Evolutionary conservation across 2,329 filamentous ascomycete species (phyloP).

Genomic region (Aspergillus texensis): DNA sequence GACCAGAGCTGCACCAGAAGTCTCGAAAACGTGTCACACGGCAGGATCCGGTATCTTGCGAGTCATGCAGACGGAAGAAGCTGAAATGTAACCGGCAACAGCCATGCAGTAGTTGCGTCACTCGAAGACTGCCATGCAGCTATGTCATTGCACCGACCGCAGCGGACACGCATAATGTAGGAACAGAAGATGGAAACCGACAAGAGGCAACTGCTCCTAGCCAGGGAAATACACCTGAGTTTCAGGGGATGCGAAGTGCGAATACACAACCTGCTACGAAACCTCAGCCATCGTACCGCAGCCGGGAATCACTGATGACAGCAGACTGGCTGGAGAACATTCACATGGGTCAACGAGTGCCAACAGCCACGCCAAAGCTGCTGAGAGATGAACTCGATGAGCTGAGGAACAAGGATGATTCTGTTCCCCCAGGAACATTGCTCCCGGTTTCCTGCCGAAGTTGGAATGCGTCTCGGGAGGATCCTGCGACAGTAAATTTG

Average conservation of each 20-base stretch:
- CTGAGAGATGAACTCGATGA: slow-evolving; percentile 21
- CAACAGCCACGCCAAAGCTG: slow-evolving; percentile 23
- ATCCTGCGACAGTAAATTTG: slow-evolving; percentile 25
- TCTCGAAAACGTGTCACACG: slow-evolving; percentile 25
- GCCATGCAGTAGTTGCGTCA: slow-evolving; percentile 53
- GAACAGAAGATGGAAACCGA: background rate
- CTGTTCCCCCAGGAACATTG: background rate
- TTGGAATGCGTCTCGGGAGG: slow-evolving; percentile 19
- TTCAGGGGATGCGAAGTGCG: background rate
- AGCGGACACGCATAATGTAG: background rate
- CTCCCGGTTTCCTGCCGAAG: slow-evolving; percentile 3
- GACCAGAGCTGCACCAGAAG: background rate
- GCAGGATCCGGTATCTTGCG: slow-evolving; percentile 45
- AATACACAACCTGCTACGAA: background rate
- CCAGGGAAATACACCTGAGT: no score
- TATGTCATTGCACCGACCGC: slow-evolving; percentile 17
- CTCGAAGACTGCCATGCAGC: slow-evolving; percentile 32
- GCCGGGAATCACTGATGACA: slow-evolving; percentile 26
- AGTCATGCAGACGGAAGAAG: slow-evolving; percentile 46
- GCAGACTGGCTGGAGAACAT: slow-evolving; percentile 34
- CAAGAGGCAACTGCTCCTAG: background rate
- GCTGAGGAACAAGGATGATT: slow-evolving; percentile 3
- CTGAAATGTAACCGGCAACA: slow-evolving; percentile 58
- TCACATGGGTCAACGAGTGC: slow-evolving; percentile 32
- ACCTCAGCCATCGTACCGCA: background rate